phyloP scores from a whole-genome alignment of 2,329 filamentous ascomycete genomes.

The Aureobasidium sp. region DNA sequence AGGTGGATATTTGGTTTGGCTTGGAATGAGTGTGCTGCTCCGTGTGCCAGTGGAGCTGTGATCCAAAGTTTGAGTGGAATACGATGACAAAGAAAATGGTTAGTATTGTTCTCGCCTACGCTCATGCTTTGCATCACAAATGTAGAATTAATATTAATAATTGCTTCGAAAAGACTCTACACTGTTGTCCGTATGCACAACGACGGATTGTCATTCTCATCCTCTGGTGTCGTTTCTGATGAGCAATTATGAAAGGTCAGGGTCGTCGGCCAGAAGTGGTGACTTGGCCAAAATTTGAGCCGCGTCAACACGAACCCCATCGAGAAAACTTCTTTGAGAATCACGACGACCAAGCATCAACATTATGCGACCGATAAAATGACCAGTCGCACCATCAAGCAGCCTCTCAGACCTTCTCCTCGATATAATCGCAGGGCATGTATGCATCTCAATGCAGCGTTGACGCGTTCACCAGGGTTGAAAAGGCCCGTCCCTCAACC shows the following conservation, averaged over 20 bases:
- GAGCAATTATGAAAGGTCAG: background rate
- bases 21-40: no score
- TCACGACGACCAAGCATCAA: background rate
- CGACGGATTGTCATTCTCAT: background rate
- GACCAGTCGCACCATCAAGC: background rate
- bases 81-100: background rate
- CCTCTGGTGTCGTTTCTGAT: background rate
- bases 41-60: no score
- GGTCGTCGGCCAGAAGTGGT: background rate
- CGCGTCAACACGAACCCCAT: background rate
- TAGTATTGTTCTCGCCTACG: background rate
- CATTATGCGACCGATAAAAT: background rate
- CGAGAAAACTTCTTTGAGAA: no score
- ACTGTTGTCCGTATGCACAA: background rate
- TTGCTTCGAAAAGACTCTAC: background rate
- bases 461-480: constrained; percentile 7
- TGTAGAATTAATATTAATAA: background rate
- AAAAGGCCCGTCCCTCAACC: background rate
- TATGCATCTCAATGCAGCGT: background rate
- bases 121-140: background rate
- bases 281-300: background rate
- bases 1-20: background rate
- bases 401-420: background rate
- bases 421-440: background rate
- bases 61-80: no score